phyloP scores from a whole-genome alignment of 1,139 yeast genomes.

The Protomyces gravidus region DNA sequence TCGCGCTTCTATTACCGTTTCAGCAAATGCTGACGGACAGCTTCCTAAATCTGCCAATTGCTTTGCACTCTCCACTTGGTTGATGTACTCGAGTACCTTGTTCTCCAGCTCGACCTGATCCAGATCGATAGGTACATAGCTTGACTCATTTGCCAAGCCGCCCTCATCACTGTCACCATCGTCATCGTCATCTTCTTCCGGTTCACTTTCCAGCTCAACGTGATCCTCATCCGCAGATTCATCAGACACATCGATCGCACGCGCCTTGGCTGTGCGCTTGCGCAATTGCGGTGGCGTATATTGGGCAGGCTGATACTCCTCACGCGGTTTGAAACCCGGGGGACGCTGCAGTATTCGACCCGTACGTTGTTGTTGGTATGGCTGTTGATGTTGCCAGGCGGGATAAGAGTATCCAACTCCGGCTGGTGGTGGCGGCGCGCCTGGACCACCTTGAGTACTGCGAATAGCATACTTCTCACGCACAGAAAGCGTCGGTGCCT shows the following conservation, averaged over 20 bases:
- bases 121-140: conserved; percentile 12
- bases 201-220: conserved; percentile 14
- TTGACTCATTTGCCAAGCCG: conserved; percentile 28
- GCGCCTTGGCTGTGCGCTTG: conserved; percentile 16
- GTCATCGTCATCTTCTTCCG: not conserved
- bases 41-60: conserved; percentile 79
- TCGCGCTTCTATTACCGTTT: conserved; percentile 55
- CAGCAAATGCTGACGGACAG: conserved; percentile 64
- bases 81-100: conserved; percentile 70
- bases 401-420: not conserved
- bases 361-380: not conserved
- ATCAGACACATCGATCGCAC: conserved; percentile 17
- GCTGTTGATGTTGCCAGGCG: not conserved
- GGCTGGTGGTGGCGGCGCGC: not conserved
- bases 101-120: conserved; percentile 51
- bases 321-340: not conserved
- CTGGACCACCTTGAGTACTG: conserved; percentile 15
- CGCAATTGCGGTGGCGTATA: conserved; percentile 22
- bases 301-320: not conserved
- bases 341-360: not conserved
- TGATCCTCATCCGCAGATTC: conserved; percentile 20
- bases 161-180: conserved; percentile 29
- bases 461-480: conserved; percentile 24
- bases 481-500: conserved; percentile 24
- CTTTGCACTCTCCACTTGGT: conserved; percentile 59